Evolutionary conservation across 1,284 basidiomycete species (phyloP).

Genomic region (Cryptococcus neoformans): DNA sequence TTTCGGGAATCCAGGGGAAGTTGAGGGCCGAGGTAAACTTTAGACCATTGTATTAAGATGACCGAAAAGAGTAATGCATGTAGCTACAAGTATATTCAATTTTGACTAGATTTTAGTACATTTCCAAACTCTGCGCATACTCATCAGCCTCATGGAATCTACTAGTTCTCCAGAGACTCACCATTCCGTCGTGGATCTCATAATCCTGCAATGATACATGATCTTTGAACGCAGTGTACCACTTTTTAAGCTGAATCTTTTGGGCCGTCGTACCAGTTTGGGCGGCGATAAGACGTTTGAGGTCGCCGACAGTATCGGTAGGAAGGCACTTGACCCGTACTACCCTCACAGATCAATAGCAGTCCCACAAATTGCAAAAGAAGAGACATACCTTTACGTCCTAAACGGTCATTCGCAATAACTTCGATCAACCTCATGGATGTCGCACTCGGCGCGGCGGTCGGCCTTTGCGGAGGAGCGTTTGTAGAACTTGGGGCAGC

Average conservation of each 20-base stretch:
- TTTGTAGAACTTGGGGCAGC: slow-evolving; percentile 5
- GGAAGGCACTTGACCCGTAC: slow-evolving; percentile 90
- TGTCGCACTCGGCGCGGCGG: neutral
- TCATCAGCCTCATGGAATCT: slow-evolving; percentile 7
- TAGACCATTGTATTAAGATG: neutral
- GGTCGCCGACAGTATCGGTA: slow-evolving; percentile 93
- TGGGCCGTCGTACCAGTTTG: slow-evolving; percentile 83
- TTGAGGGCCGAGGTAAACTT: slow-evolving; percentile 3
- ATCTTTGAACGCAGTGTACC: slow-evolving; percentile 92
- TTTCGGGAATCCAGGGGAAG: slow-evolving; percentile 54
- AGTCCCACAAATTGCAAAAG: slow-evolving; percentile 4
- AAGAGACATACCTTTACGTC: slow-evolving; percentile 73
- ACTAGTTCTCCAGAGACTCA: slow-evolving; percentile 20
- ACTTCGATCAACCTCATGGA: slow-evolving; percentile 60
- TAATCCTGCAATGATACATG: slow-evolving; percentile 93
- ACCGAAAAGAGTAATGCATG: slow-evolving; percentile 5
- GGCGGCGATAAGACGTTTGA: slow-evolving; percentile 94
- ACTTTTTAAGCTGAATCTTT: slow-evolving; percentile 97
- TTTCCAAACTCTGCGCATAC: slow-evolving; percentile 64
- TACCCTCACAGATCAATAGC: slow-evolving; percentile 39
- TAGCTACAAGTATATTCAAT: slow-evolving; percentile 1
- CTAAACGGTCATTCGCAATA: slow-evolving; percentile 94
- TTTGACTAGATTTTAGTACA: slow-evolving; percentile 61
- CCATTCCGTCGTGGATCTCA: slow-evolving; percentile 90
- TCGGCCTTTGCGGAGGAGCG: slow-evolving; percentile 1